phyloP scores from a whole-genome alignment of 2,329 filamentous ascomycete species.

The Diaporthe sp. region DNA sequence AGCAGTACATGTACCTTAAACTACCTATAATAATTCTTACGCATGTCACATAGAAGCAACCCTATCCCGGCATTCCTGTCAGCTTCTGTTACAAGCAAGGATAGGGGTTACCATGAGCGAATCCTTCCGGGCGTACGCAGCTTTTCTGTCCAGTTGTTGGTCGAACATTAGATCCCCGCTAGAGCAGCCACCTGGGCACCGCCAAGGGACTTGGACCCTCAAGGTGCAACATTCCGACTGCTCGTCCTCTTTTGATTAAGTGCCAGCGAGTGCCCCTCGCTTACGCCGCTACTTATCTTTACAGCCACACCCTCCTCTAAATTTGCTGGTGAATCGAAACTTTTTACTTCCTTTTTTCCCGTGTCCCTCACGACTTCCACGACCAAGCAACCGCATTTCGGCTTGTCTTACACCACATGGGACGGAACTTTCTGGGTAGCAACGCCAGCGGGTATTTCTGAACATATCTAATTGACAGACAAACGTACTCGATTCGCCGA shows the following conservation, averaged over 20 bases:
- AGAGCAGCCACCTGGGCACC: slow-evolving; percentile 11
- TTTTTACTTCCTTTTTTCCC: not conserved
- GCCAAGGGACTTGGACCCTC: not conserved
- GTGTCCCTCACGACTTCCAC: not conserved
- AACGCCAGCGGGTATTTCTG: not conserved
- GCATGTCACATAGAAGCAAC: not conserved
- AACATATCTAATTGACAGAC: no score
- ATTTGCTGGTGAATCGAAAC: not conserved
- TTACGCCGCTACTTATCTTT: slow-evolving; percentile 17
- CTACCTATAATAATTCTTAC: not conserved
- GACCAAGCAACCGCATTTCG: no score
- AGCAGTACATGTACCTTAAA: no score
- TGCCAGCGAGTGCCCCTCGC: slow-evolving; percentile 13
- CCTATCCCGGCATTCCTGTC: not conserved
- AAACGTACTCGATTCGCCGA: no score
- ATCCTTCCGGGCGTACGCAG: not conserved
- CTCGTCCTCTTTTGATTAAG: not conserved
- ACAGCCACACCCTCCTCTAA: not conserved
- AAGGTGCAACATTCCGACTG: not conserved
- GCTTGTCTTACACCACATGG: not conserved
- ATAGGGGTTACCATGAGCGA: not conserved
- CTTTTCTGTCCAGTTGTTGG: not conserved
- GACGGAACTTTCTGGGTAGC: not conserved
- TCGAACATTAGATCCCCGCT: not conserved
- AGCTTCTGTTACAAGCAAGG: not conserved